Conservation (phyloP, 1,284 basidiomycete species). For the Trametes versicolor region DNA sequence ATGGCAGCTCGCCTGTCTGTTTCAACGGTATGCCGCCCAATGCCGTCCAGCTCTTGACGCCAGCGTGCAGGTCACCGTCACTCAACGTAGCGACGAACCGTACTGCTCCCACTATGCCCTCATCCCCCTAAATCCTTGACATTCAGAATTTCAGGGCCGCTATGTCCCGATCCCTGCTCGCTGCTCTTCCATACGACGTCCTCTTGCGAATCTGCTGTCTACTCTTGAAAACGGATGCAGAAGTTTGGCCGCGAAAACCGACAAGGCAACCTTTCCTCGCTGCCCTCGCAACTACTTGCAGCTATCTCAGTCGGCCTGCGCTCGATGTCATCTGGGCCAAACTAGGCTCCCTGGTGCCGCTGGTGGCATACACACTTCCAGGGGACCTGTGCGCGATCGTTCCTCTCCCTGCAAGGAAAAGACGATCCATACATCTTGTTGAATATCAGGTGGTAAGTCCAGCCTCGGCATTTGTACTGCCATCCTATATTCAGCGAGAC, state of each 20-base stretch:
- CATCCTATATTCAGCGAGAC: not conserved
- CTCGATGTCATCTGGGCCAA: not conserved
- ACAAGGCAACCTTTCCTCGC: not conserved
- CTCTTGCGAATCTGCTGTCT: too few species aligned
- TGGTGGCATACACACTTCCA: not conserved
- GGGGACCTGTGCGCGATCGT: not conserved
- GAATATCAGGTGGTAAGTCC: not conserved
- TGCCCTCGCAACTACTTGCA: not conserved
- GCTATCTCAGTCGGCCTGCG: not conserved
- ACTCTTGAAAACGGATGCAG: too few species aligned
- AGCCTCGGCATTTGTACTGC: not conserved
- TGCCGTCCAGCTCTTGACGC: too few species aligned
- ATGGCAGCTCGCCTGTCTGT: too few species aligned
- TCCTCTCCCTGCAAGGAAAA: not conserved
- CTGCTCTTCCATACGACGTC: not conserved
- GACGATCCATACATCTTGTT: not conserved
- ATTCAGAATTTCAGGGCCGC: too few species aligned
- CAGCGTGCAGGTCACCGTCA: too few species aligned
- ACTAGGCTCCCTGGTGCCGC: not conserved
- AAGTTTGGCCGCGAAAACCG: too few species aligned
- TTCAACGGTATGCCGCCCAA: too few species aligned
- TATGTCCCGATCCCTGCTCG: too few species aligned
- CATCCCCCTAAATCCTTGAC: too few species aligned
- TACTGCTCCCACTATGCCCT: too few species aligned
- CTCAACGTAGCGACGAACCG: too few species aligned